These are phyloP conservation scores for Diutina sp. DNA, from an alignment of 1,139 yeast species.

Conservation along the genomic window DNA sequence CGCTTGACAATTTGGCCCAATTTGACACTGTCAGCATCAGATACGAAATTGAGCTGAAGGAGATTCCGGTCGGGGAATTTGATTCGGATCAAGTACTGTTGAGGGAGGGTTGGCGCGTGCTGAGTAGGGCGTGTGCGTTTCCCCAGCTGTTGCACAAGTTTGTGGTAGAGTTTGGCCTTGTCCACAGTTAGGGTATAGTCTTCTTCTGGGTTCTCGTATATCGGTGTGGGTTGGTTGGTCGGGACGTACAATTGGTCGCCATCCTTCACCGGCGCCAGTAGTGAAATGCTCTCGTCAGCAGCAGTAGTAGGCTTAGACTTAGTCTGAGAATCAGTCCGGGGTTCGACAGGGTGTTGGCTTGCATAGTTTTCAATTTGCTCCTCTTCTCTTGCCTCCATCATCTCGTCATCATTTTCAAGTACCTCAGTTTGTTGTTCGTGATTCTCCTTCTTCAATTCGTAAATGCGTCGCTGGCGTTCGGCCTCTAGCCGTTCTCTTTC, in stretches of 20 bases:
- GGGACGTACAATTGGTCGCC: conserved; percentile 6
- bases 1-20: conserved; percentile 29
- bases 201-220: conserved; percentile 30
- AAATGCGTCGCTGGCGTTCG: neutral
- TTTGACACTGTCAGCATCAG: conserved; percentile 18
- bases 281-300: neutral
- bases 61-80: conserved; percentile 41
- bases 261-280: neutral
- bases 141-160: conserved; percentile 17
- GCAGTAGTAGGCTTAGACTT: neutral
- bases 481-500: neutral
- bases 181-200: conserved; percentile 38
- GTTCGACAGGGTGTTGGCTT: neutral
- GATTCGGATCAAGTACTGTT: conserved; percentile 28
- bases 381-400: neutral
- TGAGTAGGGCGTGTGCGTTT: conserved; percentile 10
- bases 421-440: neutral
- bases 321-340: neutral
- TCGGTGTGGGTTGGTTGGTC: neutral
- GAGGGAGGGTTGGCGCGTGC: conserved; percentile 11
- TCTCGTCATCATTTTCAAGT: neutral
- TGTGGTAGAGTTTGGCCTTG: conserved; percentile 42
- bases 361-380: neutral
- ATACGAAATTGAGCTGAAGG: conserved; percentile 33
- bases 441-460: neutral